phyloP scores from a whole-genome alignment of 768 basidiomycete species.

The Naganishia onofrii region DNA sequence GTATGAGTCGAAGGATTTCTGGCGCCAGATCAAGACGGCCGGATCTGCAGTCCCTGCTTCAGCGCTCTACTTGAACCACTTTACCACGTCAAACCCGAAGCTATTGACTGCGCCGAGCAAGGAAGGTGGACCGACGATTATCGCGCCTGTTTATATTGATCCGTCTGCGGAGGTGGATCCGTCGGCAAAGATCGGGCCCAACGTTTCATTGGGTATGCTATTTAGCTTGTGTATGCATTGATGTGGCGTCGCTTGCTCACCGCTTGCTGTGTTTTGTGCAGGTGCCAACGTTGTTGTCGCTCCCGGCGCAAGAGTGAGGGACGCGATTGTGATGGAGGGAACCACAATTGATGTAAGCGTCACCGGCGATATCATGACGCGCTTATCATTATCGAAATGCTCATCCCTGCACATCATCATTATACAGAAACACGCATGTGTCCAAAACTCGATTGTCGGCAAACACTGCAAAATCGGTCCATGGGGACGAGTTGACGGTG shows the following conservation, averaged over 20 bases:
- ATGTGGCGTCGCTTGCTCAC: not conserved
- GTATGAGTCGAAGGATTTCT: slow-evolving; percentile 53
- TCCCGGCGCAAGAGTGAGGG: slow-evolving; percentile 53
- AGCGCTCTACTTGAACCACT: slow-evolving; percentile 53
- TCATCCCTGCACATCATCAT: not conserved
- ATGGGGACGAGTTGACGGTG: slow-evolving; percentile 55
- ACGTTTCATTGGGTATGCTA: slow-evolving; percentile 41
- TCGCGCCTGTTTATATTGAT: slow-evolving; percentile 55
- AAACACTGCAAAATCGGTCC: slow-evolving; percentile 54
- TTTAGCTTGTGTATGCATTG: not conserved
- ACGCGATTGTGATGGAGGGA: slow-evolving; percentile 54
- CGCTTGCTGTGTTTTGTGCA: slow-evolving; percentile 29
- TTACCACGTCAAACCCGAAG: slow-evolving; percentile 51
- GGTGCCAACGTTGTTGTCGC: slow-evolving; percentile 52
- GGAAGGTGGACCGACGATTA: slow-evolving; percentile 44
- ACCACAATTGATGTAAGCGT: slow-evolving; percentile 48
- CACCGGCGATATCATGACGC: not conserved
- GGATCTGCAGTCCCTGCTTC: slow-evolving; percentile 57
- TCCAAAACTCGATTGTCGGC: slow-evolving; percentile 53
- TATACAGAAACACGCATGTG: slow-evolving; percentile 51
- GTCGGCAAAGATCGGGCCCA: slow-evolving; percentile 55
- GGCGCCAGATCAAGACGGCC: slow-evolving; percentile 56
- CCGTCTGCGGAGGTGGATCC: slow-evolving; percentile 53
- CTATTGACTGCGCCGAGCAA: slow-evolving; percentile 42
- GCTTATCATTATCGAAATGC: not conserved